Base-by-base conservation (phyloP, 164 flowering plant species). In the Pachysandra terminalis region DNA sequence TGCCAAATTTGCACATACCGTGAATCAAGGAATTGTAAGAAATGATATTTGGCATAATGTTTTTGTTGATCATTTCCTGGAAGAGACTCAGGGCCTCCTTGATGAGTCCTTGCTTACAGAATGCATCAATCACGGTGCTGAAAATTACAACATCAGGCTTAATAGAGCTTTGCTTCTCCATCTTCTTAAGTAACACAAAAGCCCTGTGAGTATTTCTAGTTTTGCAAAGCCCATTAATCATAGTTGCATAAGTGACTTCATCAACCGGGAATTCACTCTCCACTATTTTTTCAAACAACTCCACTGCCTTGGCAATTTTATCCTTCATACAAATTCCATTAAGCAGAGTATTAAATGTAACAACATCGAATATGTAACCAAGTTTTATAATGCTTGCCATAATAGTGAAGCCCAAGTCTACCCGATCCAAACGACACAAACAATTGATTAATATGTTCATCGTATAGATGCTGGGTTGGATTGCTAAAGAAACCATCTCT, bases 391-490 rank as follows among this genome's bases (percentile, higher is more conserved):
- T 70, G 54, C 53, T 69, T 22, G 63, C 80, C 5, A 78, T 45
- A 28, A 78, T 48, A 0, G 76, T 59, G 45, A 75, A 69, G 10
- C 68, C 76, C 3, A 23, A 53, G 41, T 58, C 63, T 0, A 66
- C 55, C 10, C 24, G 59, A 8, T 54, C 48, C 66, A 72, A 27
- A 9, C 52, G 62, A 69, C 76, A 74, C 21, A 41, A 69, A n/a
- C 71, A 68, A 45, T 69, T 78, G 28, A 75, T 22, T 51, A 78
- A 15, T 15, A 78, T 71, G 48, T 40, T 53, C 0, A 75, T 63
- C 5, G 71, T 72, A 19, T 6, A 65, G 15, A 49, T 8, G 48
- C 62, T 54, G 19, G 70, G 71, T 19, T 28, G 0, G 23, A 74
- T 26, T 27, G 64, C 71, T 4, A 28, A 3, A 2, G 49, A 61